Percentiles rank a stretch among this genome's conserved stretches.
These are phyloP conservation scores for Phylloporus sp. DNA, from an alignment of 1,284 basidiomycete genomes.

Conservation along the genomic window DNA sequence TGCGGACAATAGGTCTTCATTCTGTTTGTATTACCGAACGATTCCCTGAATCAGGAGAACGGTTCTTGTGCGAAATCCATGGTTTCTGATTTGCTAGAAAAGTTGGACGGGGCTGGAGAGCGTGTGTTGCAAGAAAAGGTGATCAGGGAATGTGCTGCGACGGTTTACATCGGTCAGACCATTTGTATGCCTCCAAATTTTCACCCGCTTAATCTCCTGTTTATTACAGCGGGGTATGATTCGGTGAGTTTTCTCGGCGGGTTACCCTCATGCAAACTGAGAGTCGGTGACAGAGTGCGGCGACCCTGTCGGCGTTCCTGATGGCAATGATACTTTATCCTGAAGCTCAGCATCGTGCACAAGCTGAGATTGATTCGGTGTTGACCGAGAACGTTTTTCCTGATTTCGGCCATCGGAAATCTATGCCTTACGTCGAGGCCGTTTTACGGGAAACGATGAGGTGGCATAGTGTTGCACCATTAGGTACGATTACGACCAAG, in stretches of 20 bases:
- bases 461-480: conserved; percentile 35
- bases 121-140: conserved; percentile 23
- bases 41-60: conserved; percentile 18
- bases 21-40: not conserved
- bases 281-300: conserved; percentile 25
- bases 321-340: conserved; percentile 39
- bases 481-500: conserved; percentile 24
- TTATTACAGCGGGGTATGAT: conserved; percentile 32
- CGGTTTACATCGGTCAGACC: conserved; percentile 32
- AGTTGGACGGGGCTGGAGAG: conserved; percentile 19
- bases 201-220: conserved; percentile 1
- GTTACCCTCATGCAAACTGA: not conserved
- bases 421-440: conserved; percentile 37
- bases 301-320: conserved; percentile 30
- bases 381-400: conserved; percentile 25
- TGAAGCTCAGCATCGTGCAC: conserved; percentile 34
- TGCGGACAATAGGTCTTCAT: conserved; percentile 12
- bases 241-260: conserved; percentile 18
- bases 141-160: conserved; percentile 37
- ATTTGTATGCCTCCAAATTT: not conserved
- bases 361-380: conserved; percentile 35
- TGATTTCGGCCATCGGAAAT: conserved; percentile 30
- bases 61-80: conserved; percentile 36
- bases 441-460: conserved; percentile 38
- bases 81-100: conserved; percentile 34